Percentiles rank a stretch among this genome's conserved stretches.
These are phyloP conservation scores for Pseudoscleropodium purum DNA, from an alignment of 225 moss, liverwort and hornwort species.

Conservation along the genomic window DNA sequence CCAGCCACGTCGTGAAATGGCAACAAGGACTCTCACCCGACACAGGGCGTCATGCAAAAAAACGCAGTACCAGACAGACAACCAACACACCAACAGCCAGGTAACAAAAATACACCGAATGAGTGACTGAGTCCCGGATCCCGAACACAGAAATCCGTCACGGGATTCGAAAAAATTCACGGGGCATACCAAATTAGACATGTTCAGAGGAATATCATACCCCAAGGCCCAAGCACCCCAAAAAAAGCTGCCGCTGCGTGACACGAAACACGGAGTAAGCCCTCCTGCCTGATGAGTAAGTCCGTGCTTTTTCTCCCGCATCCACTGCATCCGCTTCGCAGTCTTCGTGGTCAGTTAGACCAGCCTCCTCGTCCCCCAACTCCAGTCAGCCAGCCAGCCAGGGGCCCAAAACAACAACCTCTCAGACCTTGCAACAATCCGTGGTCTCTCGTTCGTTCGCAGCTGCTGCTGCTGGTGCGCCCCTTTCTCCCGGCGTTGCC, in stretches of 20 bases:
- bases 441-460: neutral
- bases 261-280: neutral
- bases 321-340: conserved; percentile 10
- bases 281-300: neutral
- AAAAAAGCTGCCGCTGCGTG: neutral
- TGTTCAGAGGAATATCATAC: conserved; percentile 3
- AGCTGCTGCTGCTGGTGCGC: neutral
- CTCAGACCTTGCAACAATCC: neutral
- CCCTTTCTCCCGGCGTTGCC: neutral
- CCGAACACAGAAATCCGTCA: neutral
- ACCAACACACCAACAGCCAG: neutral
- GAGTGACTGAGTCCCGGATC: neutral
- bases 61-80: neutral
- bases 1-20: neutral
- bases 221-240: neutral
- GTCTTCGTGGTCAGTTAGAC: neutral
- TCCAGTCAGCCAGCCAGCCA: neutral
- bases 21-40: neutral
- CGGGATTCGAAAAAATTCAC: conserved; percentile 2
- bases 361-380: neutral
- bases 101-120: neutral
- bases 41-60: neutral
- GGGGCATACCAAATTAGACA: conserved; percentile 1
- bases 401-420: neutral
- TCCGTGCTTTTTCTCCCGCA: conserved; percentile 1